Evolutionary conservation across 306 rosid genomes (phyloP).

Genomic region (Pyrus communis): DNA sequence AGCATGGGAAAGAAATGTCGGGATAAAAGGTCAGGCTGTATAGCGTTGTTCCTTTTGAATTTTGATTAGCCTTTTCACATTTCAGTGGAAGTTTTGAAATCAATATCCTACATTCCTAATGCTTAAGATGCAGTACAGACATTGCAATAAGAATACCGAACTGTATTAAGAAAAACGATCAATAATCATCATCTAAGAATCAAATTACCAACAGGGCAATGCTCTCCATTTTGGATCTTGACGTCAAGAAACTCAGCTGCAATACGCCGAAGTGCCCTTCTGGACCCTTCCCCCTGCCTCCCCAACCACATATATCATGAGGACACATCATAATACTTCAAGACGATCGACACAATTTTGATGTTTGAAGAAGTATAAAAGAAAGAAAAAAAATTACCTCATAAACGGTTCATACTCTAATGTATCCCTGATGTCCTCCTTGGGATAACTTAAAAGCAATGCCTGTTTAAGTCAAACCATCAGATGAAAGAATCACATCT

Average conservation of each 20-base stretch:
- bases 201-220: constrained; percentile 74
- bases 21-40: neutral
- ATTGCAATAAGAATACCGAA: neutral
- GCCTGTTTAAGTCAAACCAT: constrained; percentile 39
- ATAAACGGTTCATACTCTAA: constrained; percentile 71
- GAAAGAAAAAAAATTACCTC: constrained; percentile 26
- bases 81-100: neutral
- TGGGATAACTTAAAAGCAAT: constrained; percentile 83
- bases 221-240: constrained; percentile 84
- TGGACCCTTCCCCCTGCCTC: constrained; percentile 45
- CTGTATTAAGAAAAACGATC: neutral
- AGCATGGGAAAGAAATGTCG: neutral
- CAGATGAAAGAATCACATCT: neutral
- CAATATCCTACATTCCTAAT: neutral
- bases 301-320: constrained; percentile 22
- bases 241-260: constrained; percentile 69
- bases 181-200: neutral
- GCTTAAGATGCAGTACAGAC: neutral
- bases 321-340: neutral
- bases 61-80: neutral
- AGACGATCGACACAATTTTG: neutral
- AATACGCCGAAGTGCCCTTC: constrained; percentile 73
- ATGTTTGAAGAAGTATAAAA: neutral
- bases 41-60: neutral
- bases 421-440: constrained; percentile 71